phyloP scores from a whole-genome alignment of 805 yeast species.

The Yarrowia hollandica region DNA sequence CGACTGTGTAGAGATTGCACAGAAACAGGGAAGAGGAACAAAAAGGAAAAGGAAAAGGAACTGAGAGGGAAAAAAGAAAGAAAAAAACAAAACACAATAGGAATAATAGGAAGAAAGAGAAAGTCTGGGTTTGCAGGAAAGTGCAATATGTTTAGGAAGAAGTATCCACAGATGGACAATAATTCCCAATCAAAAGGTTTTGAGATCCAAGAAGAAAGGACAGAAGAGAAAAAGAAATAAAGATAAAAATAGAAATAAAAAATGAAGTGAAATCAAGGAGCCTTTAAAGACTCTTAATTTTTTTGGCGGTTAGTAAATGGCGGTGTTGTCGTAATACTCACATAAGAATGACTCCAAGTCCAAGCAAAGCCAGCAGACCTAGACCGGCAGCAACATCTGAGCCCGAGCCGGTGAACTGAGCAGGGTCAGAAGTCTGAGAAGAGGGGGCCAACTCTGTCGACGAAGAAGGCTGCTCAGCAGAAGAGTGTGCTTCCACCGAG shows the following conservation, averaged over 20 bases:
- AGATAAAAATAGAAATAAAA: background rate
- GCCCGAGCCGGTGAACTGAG: slow-evolving; percentile 3
- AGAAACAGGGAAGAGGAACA: background rate
- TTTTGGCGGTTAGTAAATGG: background rate
- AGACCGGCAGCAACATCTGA: background rate
- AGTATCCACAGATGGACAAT: too few species aligned
- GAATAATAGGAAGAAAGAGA: too few species aligned
- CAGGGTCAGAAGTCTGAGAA: background rate
- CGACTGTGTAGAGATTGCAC: too few species aligned
- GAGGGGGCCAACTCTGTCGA: background rate
- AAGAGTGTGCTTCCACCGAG: background rate
- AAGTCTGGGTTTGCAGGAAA: too few species aligned
- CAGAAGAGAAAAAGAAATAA: background rate
- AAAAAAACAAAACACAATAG: background rate
- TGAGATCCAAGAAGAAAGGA: too few species aligned
- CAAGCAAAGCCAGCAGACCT: slow-evolving; percentile 16
- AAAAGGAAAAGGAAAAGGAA: background rate
- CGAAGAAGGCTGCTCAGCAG: background rate
- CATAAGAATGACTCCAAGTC: slow-evolving; percentile 8
- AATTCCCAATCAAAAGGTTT: too few species aligned
- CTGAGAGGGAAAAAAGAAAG: background rate
- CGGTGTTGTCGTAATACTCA: slow-evolving; percentile 9
- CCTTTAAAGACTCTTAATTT: too few species aligned
- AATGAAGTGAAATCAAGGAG: background rate
- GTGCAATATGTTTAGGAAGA: too few species aligned